Conservation (phyloP, 2,329 filamentous ascomycete species). For the Fusarium coicis region DNA sequence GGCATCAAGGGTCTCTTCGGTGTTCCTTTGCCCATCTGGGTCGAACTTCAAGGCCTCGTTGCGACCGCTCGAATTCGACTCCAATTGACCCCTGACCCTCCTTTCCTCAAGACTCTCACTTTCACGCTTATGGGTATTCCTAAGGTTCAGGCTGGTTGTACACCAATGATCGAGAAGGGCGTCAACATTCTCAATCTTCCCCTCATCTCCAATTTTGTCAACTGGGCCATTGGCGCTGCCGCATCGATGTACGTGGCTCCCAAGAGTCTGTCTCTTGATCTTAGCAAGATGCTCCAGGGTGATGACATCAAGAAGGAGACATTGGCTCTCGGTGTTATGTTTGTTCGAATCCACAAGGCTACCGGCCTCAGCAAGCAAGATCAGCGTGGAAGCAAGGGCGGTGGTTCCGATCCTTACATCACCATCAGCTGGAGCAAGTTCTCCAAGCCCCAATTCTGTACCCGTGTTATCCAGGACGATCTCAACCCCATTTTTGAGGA, state of each 20-base stretch:
- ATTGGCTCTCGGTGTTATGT: conserved; percentile 86
- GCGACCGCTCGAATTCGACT: conserved; percentile 86
- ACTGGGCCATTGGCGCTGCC: conserved; percentile 90
- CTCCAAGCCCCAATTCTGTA: conserved; percentile 97
- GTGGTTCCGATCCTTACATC: conserved; percentile 95
- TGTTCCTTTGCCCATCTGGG: conserved; percentile 86
- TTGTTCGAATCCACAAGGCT: conserved; percentile 90
- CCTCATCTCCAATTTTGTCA: conserved; percentile 95
- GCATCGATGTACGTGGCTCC: conserved; percentile 93
- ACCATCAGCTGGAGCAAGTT: conserved; percentile 96
- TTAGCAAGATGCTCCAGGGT: conserved; percentile 89
- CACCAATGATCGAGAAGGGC: conserved; percentile 90
- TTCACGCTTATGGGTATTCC: conserved; percentile 95
- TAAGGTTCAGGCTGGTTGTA: conserved; percentile 87
- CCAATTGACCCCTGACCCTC: conserved; percentile 88
- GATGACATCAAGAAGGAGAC: conserved; percentile 94
- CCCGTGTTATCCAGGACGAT: conserved; percentile 93
- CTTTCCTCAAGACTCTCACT: conserved; percentile 90
- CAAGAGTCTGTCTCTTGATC: conserved; percentile 91
- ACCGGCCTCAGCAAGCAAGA: conserved; percentile 93
- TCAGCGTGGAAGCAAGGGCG: conserved; percentile 79
- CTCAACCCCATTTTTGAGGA: conserved; percentile 95
- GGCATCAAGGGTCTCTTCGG: conserved; percentile 91
- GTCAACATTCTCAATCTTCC: conserved; percentile 93
- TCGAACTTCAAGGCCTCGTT: conserved; percentile 90